Base-by-base conservation (phyloP, 441 rosid genomes). In the Erysimum cheiri region DNA sequence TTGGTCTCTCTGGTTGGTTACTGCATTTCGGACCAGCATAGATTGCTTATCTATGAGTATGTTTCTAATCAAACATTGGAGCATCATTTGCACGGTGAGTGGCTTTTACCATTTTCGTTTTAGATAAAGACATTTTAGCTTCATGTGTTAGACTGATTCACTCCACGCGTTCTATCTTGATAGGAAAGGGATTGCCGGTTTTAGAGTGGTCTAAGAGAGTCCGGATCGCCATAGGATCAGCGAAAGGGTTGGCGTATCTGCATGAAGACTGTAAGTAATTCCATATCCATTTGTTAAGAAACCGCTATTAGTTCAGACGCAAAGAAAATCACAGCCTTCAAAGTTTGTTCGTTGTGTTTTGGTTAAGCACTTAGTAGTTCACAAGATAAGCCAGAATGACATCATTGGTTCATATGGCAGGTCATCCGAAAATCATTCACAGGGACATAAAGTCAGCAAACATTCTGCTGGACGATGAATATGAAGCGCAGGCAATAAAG, bases 381-480 rank as follows among this genome's bases (percentile, higher is more conserved):
- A 44, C 32, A 58, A 50, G 4, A 40, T 33, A 44, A 40, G 37
- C 31, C 4, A 49, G 17, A 61, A 31, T 58, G 37, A 28, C 13
- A n/a, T 56, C 9, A 5, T 50, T 49, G 28, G n/a, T 47, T 19
- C 19, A 2, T 47, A 12, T 24, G 35, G 35, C 29, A 71, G 80
- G 77, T 67, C 87, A 93, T 67, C 98, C 97, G 19, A 89, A 83
- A 78, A 93, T 91, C 64, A 88, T 93, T 69, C 96, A 88, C 72
- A 80, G 96, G 70, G 97, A 91, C 68, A 93, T 93, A 40, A 93
- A 93, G 73, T 87, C 97, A 5, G 90, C 97, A 50, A 93, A 93
- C 74, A 93, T 93, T 78, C 72, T 93, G 43, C 60, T 93, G 64
- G 95, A 89, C 14, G 80, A 89, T 73, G 85, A 72, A 46, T 93